Evolutionary conservation across 192 early-diverging fungal species (phyloP).

Genomic region (Geranomyces michiganensis): DNA sequence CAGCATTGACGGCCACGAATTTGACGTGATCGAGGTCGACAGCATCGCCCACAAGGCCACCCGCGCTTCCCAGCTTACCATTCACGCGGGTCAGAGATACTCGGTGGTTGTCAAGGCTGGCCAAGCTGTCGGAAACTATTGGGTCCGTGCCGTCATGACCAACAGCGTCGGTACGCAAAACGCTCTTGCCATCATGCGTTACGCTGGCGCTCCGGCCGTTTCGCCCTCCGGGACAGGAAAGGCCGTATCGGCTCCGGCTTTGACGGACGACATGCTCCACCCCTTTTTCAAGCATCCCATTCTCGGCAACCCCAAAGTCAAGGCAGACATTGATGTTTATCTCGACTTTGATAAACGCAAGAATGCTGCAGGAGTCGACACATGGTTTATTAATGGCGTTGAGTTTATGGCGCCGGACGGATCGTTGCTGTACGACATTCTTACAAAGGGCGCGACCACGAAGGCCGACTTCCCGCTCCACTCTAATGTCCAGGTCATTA

Average conservation of each 20-base stretch:
- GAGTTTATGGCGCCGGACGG: constrained; percentile 68
- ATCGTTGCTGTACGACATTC: constrained; percentile 61
- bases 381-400: constrained; percentile 75
- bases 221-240: no score
- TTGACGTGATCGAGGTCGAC: constrained; percentile 84
- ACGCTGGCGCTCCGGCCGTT: not conserved
- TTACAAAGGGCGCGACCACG: constrained; percentile 51
- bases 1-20: constrained; percentile 76
- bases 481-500: constrained; percentile 59
- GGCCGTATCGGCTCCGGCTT: not conserved
- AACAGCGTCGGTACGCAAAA: not conserved
- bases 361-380: constrained; percentile 62
- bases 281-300: not conserved
- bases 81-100: constrained; percentile 78
- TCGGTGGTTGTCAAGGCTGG: constrained; percentile 79
- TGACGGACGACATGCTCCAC: constrained; percentile 12
- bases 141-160: not conserved
- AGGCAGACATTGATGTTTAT: not conserved
- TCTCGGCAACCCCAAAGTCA: not conserved
- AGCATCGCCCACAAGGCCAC: constrained; percentile 63
- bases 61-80: constrained; percentile 56
- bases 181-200: not conserved
- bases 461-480: constrained; percentile 58
- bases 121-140: constrained; percentile 1
- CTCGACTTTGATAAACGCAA: not conserved